Conservation (phyloP, 2,329 filamentous ascomycete species). For the Colletotrichum cereale region DNA sequence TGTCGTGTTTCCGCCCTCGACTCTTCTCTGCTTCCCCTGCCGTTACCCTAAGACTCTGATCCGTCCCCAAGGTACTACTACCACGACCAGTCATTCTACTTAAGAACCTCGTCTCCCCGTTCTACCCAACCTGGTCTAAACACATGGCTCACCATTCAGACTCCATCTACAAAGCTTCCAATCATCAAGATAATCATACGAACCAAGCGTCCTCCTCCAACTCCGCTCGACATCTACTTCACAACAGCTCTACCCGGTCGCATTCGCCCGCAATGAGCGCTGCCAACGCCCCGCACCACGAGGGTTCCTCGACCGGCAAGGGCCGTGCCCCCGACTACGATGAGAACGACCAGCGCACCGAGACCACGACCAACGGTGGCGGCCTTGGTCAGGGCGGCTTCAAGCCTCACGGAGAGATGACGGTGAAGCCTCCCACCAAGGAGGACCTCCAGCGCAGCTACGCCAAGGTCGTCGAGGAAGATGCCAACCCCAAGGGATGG, state of each 20-base stretch:
- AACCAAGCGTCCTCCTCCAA: slow-evolving; percentile 40
- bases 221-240: slow-evolving; percentile 30
- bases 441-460: slow-evolving; percentile 90
- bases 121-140: background rate
- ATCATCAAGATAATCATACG: slow-evolving; percentile 24
- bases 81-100: slow-evolving; percentile 21
- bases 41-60: background rate
- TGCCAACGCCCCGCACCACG: slow-evolving; percentile 24
- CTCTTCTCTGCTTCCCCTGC: slow-evolving; percentile 4
- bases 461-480: slow-evolving; percentile 72
- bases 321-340: slow-evolving; percentile 36
- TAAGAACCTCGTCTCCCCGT: slow-evolving; percentile 29
- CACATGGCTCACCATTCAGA: slow-evolving; percentile 26
- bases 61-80: background rate
- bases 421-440: slow-evolving; percentile 82
- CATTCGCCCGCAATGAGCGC: slow-evolving; percentile 39
- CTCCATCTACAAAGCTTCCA: slow-evolving; percentile 22
- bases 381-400: slow-evolving; percentile 54
- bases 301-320: slow-evolving; percentile 38
- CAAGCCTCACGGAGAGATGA: slow-evolving; percentile 67
- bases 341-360: slow-evolving; percentile 27
- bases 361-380: slow-evolving; percentile 40
- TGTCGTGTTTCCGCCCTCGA: slow-evolving; percentile 27
- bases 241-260: slow-evolving; percentile 21
- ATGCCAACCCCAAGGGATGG: slow-evolving; percentile 83